Evolutionary conservation across 768 basidiomycete genomes (phyloP), one percentile per base, ranked within the genome.

Genomic region (Dictyophora rubrovolvata): DNA sequence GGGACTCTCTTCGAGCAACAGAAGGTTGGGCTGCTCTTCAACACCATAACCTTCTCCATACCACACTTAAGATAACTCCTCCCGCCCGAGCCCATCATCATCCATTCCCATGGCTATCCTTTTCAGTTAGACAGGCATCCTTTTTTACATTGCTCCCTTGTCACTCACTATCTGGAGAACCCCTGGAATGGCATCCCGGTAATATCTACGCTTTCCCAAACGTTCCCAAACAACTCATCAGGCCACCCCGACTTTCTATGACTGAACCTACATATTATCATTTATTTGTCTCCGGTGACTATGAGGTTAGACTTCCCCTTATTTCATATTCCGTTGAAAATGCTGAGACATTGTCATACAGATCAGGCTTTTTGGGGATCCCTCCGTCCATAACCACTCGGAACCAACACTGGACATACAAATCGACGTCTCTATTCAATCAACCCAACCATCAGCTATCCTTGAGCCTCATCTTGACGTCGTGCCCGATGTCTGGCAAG

Each of bases 1-100:
- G 89, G 92, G 69, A 78, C 33, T 74, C 77, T 53, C 75, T 93
- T 56, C 83, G 90, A 12, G 74, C 78, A 22, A 84, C 85, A 1
- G 87, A 91, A 70, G 92, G 92, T 12, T 93, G 92, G 92, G 86
- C 90, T 21, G 85, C 81, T 20, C 71, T 93, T 17, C 92, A 95
- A 69, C 87, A 91, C 65, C 83, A 91, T 64, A 77, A 80, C 8
- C 71, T 92, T 33, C 75, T 93, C 17, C 83, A 80, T 36, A 80
- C 86, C 0, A 79, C 77, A 10, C 60, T 93, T 5, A 84, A 78
- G 1, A 61, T 93, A 17, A 70, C 75, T 53, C 82, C 84, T 11
- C 79, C 79, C 8, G 23, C 56, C 16, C 23, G 16, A 42, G 59
- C 34, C 18, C 37, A 20, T 4, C 5, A 60, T 23, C 20, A 48